phyloP scores from a whole-genome alignment of 1,284 basidiomycete species.

The Leucoagaricus sp. region DNA sequence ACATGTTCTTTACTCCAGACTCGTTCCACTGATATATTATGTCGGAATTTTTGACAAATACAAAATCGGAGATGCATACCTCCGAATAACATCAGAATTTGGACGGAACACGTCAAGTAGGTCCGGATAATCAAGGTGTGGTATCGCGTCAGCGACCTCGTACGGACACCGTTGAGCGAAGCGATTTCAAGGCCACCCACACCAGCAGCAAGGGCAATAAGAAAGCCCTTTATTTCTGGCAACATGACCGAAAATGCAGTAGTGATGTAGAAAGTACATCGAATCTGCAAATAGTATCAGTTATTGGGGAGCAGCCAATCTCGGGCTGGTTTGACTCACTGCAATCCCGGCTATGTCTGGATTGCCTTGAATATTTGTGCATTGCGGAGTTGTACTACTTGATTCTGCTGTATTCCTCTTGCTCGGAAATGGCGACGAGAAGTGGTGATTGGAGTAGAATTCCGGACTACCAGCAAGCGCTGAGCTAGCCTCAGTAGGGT shows the following conservation, averaged over 20 bases:
- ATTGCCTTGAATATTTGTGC: neutral
- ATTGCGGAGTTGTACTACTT: neutral
- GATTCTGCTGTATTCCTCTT: neutral
- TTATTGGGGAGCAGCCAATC: neutral
- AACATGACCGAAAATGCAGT: neutral
- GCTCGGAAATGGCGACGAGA: neutral
- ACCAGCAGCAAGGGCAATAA: neutral
- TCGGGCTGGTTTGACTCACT: neutral
- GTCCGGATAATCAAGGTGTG: conserved; percentile 1
- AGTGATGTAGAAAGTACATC: neutral
- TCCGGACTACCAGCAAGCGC: neutral
- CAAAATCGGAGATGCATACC: too few relatives aligned
- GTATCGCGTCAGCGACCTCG: neutral
- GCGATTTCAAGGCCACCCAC: neutral
- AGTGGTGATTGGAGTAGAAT: neutral
- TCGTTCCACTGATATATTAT: neutral
- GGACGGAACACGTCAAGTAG: neutral
- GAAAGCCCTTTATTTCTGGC: neutral
- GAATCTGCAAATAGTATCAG: neutral
- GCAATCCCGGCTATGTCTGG: conserved; percentile 2
- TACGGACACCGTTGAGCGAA: neutral
- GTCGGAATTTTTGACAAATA: too few relatives aligned
- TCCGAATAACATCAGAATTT: neutral
- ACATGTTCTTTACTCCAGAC: neutral
- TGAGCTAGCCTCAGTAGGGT: neutral